Percentiles rank a stretch among this genome's conserved stretches.
Evolutionary conservation across 2,329 filamentous ascomycete genomes (phyloP).

Genomic region (Pestalotiopsis sp.): DNA sequence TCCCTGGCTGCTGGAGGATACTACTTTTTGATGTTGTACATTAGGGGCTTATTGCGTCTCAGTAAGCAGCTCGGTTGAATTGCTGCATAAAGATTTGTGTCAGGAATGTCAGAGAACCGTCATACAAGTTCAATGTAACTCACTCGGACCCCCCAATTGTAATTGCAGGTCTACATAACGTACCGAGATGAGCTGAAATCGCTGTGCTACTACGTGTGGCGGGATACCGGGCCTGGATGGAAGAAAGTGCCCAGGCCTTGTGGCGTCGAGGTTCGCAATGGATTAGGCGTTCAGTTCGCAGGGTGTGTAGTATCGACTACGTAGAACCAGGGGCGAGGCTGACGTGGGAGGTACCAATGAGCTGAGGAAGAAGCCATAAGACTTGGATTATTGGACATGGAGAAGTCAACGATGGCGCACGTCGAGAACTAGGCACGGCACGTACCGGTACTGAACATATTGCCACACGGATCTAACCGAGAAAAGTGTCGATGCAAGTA

Average conservation of each 20-base stretch:
- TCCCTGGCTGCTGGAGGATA: background rate
- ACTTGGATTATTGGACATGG: background rate
- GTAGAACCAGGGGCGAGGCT: background rate
- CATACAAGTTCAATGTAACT: background rate
- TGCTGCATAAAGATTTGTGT: background rate
- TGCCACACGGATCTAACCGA: background rate
- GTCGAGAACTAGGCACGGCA: constrained; percentile 8
- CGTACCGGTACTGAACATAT: background rate
- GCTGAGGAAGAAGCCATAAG: background rate
- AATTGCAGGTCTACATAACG: background rate
- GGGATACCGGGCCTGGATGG: background rate
- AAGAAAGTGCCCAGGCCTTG: background rate
- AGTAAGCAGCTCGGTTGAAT: background rate
- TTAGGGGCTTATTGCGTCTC: background rate
- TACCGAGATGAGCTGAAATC: background rate
- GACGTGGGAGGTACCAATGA: background rate
- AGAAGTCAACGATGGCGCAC: background rate
- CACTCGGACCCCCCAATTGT: background rate
- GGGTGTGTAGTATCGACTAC: constrained; percentile 9
- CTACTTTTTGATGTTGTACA: background rate
- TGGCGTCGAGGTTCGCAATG: background rate
- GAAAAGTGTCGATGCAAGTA: background rate
- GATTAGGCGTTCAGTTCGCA: background rate
- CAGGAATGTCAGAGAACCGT: background rate
- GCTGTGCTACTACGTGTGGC: background rate